These are phyloP conservation scores for Cutaneotrichosporon sp. DNA, from an alignment of 1,284 basidiomycete species.

Conservation along the genomic window DNA sequence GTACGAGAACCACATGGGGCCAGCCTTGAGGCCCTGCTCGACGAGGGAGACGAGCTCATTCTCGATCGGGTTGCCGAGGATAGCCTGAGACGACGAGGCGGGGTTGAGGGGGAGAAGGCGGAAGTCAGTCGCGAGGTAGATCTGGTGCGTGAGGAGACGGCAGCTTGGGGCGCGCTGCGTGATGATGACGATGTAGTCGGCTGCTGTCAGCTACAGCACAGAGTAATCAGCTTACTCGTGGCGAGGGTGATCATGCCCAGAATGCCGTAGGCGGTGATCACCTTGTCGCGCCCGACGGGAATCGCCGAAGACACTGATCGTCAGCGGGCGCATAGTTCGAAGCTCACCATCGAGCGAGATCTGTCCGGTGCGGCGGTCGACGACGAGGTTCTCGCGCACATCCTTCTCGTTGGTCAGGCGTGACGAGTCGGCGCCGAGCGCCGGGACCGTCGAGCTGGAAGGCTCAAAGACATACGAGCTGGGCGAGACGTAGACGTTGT, in stretches of 20 bases:
- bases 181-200: conserved; percentile 90
- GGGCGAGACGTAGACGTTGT: conserved; percentile 53
- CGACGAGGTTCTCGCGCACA: conserved; percentile 51
- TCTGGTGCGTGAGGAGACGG: conserved; percentile 76
- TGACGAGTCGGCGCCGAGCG: conserved; percentile 27
- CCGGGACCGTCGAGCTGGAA: conserved; percentile 30
- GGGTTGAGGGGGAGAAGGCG: conserved; percentile 79
- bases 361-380: conserved; percentile 51
- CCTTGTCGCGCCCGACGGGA: conserved; percentile 54
- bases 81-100: conserved; percentile 65
- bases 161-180: conserved; percentile 80
- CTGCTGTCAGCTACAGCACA: conserved; percentile 54
- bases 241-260: conserved; percentile 81
- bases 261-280: conserved; percentile 70
- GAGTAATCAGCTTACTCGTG: conserved; percentile 62
- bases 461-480: conserved; percentile 54
- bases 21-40: conserved; percentile 76
- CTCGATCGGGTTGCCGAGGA: conserved; percentile 73
- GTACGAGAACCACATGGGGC: conserved; percentile 88
- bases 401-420: conserved; percentile 46
- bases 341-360: conserved; percentile 53
- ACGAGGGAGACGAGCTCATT: conserved; percentile 83
- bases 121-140: conserved; percentile 90
- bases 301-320: conserved; percentile 40
- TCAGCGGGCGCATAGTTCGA: neutral